These are phyloP conservation scores for Cucumis hystrix DNA, from an alignment of 306 rosid species.

Conservation along the genomic window DNA sequence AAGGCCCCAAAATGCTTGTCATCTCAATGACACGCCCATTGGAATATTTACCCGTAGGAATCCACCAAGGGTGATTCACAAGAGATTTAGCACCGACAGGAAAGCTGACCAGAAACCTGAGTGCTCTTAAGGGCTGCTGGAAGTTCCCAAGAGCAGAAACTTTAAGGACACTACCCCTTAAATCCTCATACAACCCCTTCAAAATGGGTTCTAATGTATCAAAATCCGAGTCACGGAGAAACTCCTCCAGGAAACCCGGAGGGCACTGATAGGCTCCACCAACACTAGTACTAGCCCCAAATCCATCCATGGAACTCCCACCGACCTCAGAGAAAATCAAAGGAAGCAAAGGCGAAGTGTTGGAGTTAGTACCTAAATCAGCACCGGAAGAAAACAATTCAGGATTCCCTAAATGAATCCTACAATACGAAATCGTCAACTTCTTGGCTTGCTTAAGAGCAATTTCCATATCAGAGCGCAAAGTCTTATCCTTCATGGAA, in stretches of 20 bases:
- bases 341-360: slow-evolving; percentile 50
- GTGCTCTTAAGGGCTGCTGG: slow-evolving; percentile 68
- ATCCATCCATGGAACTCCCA: slow-evolving; percentile 34
- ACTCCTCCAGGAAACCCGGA: slow-evolving; percentile 87
- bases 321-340: slow-evolving; percentile 58
- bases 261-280: slow-evolving; percentile 42
- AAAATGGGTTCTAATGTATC: slow-evolving; percentile 64
- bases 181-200: slow-evolving; percentile 72
- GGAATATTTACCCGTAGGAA: slow-evolving; percentile 65
- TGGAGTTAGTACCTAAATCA: neutral
- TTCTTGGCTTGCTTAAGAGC: slow-evolving; percentile 60
- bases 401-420: slow-evolving; percentile 71
- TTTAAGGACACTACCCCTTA: slow-evolving; percentile 71
- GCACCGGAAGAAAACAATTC: slow-evolving; percentile 38
- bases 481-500: slow-evolving; percentile 53
- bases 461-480: slow-evolving; percentile 47
- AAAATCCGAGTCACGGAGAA: slow-evolving; percentile 64
- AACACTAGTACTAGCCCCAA: slow-evolving; percentile 25
- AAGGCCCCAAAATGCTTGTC: slow-evolving; percentile 94
- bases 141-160: slow-evolving; percentile 92
- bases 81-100: slow-evolving; percentile 77
- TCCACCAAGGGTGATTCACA: slow-evolving; percentile 87
- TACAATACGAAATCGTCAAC: slow-evolving; percentile 58
- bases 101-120: slow-evolving; percentile 63
- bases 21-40: slow-evolving; percentile 97